Evolutionary conservation across 768 basidiomycete genomes (phyloP).

Genomic region (Serendipita sp.): DNA sequence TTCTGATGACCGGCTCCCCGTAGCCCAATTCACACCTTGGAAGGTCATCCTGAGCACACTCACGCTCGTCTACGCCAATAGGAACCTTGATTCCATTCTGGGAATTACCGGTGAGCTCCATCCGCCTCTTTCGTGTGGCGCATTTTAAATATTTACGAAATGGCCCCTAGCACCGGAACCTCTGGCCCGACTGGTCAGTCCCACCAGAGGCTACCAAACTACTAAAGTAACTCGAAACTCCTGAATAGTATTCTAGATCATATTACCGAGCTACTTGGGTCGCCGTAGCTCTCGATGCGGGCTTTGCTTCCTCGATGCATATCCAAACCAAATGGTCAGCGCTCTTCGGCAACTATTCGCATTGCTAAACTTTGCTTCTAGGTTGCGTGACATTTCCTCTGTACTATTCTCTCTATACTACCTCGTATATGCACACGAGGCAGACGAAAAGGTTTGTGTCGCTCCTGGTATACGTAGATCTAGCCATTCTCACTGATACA

Average conservation of each 20-base stretch:
- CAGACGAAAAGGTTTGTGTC: slow-evolving; percentile 77
- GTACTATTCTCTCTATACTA: slow-evolving; percentile 81
- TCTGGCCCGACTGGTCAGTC: slow-evolving; percentile 62
- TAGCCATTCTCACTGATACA: not conserved
- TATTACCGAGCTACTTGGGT: slow-evolving; percentile 97
- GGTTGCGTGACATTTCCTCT: slow-evolving; percentile 71
- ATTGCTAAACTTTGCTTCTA: not conserved
- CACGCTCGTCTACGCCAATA: slow-evolving; percentile 65
- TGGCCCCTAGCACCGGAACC: slow-evolving; percentile 68
- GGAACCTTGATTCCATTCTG: slow-evolving; percentile 72
- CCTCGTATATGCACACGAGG: slow-evolving; percentile 74
- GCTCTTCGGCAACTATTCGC: not conserved
- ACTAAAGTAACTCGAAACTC: not conserved
- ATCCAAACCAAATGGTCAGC: slow-evolving; percentile 62
- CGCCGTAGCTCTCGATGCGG: slow-evolving; percentile 84
- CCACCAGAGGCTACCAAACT: not conserved
- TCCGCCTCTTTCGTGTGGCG: slow-evolving; percentile 11
- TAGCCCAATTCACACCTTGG: slow-evolving; percentile 88
- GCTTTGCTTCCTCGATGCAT: slow-evolving; percentile 89
- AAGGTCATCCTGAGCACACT: slow-evolving; percentile 79
- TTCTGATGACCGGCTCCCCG: not conserved
- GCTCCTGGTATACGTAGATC: not conserved
- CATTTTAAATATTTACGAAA: slow-evolving; percentile 9
- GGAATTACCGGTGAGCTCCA: slow-evolving; percentile 53
- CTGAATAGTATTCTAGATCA: slow-evolving; percentile 62